Percentiles rank a stretch among this genome's conserved stretches.
Conservation (phyloP, 768 basidiomycete species). For the Phlebiopsis gigantea region DNA sequence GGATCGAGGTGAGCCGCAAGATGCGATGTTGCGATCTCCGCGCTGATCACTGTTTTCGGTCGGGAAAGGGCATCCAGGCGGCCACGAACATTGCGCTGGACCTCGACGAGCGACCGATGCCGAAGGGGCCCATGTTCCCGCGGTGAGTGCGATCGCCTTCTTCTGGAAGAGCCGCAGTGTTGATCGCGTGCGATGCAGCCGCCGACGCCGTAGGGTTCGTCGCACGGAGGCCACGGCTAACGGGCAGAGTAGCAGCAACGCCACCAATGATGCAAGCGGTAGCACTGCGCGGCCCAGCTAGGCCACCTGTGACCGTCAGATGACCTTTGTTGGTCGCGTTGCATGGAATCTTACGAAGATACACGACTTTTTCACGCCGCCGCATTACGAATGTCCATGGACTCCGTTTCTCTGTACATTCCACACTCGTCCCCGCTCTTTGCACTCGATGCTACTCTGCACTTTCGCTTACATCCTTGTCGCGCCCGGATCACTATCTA, state of each 20-base stretch:
- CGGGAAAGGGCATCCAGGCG: slow-evolving; percentile 75
- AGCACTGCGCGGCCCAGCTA: neutral
- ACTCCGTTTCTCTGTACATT: neutral
- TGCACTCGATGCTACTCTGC: neutral
- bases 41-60: slow-evolving; percentile 3
- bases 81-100: slow-evolving; percentile 90
- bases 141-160: slow-evolving; percentile 42
- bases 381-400: neutral
- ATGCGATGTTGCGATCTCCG: neutral
- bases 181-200: slow-evolving; percentile 6
- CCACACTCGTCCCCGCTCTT: neutral
- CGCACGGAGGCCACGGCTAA: neutral
- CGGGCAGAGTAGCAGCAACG: neutral
- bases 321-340: neutral
- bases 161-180: neutral
- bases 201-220: slow-evolving; percentile 11
- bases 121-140: slow-evolving; percentile 81
- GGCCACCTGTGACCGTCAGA: neutral
- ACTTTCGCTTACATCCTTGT: neutral
- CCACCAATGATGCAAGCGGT: neutral
- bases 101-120: slow-evolving; percentile 89
- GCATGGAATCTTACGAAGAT: neutral
- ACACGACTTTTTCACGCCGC: slow-evolving; percentile 4
- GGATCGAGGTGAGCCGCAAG: slow-evolving; percentile 75
- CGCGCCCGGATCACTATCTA: neutral